Conservation (phyloP, 176 grass and related monocot species). For the Tillandsia leiboldiana region DNA sequence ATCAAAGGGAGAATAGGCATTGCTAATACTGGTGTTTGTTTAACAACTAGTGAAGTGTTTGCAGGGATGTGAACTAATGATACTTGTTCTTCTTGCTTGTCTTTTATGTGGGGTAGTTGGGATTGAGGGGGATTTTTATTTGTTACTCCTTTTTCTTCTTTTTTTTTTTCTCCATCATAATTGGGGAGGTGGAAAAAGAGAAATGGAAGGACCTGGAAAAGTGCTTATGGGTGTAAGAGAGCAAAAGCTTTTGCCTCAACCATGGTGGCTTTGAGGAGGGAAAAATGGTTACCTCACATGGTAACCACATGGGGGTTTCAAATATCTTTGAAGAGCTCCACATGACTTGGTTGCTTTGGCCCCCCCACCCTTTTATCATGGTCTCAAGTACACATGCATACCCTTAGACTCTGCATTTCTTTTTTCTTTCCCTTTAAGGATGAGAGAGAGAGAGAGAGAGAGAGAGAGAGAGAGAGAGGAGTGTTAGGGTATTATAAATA, state of each 20-base stretch:
- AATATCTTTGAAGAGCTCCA: constrained; percentile 21
- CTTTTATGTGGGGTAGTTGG: not conserved
- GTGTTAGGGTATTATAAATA: too few relatives aligned
- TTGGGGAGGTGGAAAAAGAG: constrained; percentile 16
- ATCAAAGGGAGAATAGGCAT: too few relatives aligned
- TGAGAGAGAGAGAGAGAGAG: not conserved
- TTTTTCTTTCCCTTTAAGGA: not conserved
- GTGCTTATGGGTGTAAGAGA: constrained; percentile 21
- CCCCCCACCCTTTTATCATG: constrained; percentile 21
- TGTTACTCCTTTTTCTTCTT: constrained; percentile 7
- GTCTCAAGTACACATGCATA: constrained; percentile 14
- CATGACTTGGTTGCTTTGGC: constrained; percentile 9
- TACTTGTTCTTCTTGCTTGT: too few relatives aligned
- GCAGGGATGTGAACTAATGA: too few relatives aligned
- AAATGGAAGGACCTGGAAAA: constrained; percentile 22
- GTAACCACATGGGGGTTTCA: constrained; percentile 30
- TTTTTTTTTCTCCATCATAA: constrained; percentile 20
- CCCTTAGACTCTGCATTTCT: not conserved
- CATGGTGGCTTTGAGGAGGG: constrained; percentile 22
- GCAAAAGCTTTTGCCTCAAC: not conserved
- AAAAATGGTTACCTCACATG: constrained; percentile 25
- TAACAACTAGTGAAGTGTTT: too few relatives aligned
- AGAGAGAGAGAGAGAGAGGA: too few relatives aligned
- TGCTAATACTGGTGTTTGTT: too few relatives aligned
- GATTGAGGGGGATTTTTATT: not conserved